Base-by-base conservation (phyloP, 2,329 filamentous ascomycete species). In the Stachybotrys chlorohalonatus region DNA sequence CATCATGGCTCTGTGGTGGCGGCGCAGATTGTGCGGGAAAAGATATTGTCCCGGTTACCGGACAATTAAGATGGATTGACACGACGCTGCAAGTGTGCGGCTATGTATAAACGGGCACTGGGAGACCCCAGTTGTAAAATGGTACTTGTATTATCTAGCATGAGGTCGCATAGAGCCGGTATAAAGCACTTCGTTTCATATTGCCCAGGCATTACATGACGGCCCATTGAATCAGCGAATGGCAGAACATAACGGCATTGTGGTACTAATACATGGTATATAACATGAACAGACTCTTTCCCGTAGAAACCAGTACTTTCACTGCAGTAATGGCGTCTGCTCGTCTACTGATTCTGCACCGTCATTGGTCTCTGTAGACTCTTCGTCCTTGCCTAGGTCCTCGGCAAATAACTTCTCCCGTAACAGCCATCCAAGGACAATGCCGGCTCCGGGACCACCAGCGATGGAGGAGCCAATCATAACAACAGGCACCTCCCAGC, bases 1-100 rank as follows among this genome's bases (percentile, higher is more conserved):
- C 90, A 96, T 70, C 85, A 88, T 62, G 94, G 94, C 50, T 88
- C 87, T 45, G 84, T 86, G 49, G 81, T 88, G 54, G 91, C 93
- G 55, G 86, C 85, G 59, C 80, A 82, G 68, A 73, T 95, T 53
- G 84, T 89, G 50, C 83, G 84, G 66, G 88, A 96, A 62, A 84
- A 85, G 70, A 86, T 96, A 69, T 71, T 96, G 64, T 57, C 66
- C 31, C 64, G 64, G 53, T 54, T 71, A 55, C 55, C 59, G 24
- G 24, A 15, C 60, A 63, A 52, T 57, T 58, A 16, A 61, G 53
- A 57, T n/a, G 11, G 17, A 11, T 11, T 30, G 30, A 11, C 11
- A 7, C 31, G 57, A 30, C 49, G 54, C 11, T 47, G 46, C 7
- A 8, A 8, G 46, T 4, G 46, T 47, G 17, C 9, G 46, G 24